Conservation (phyloP, 2,329 filamentous ascomycete species). For the Fonsecaea nubica region DNA sequence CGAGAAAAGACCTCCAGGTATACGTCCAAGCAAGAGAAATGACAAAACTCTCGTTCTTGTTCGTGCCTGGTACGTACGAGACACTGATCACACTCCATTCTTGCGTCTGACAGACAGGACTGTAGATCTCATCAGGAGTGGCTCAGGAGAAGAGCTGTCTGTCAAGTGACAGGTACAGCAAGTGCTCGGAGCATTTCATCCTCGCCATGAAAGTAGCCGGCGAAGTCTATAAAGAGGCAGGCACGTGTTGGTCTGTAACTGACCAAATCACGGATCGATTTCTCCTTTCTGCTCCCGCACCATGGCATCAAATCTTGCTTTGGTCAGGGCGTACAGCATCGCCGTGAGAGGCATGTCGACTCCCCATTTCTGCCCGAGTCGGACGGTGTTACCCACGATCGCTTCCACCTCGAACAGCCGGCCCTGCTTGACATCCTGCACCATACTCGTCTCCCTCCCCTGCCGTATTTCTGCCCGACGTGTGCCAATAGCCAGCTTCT, state of each 20-base stretch:
- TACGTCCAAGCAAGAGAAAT: background rate
- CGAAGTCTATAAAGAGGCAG: background rate
- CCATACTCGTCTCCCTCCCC: conserved; percentile 58
- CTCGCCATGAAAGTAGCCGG: background rate
- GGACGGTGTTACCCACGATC: conserved; percentile 62
- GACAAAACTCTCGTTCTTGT: conserved; percentile 46
- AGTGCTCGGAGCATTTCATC: background rate
- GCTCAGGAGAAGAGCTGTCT: conserved; percentile 13
- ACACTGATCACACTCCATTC: conserved; percentile 37
- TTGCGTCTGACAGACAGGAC: conserved; percentile 19
- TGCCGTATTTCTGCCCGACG: conserved; percentile 45
- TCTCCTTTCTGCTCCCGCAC: conserved; percentile 21
- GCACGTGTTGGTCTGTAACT: background rate
- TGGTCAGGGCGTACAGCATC: conserved; percentile 41
- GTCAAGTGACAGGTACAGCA: background rate
- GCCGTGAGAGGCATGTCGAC: conserved; percentile 47
- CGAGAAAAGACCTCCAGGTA: background rate
- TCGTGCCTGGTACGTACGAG: conserved; percentile 47
- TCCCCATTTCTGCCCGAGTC: conserved; percentile 56
- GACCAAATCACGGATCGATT: background rate
- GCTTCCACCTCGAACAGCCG: conserved; percentile 64
- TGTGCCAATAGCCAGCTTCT: conserved; percentile 51
- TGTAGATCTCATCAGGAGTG: conserved; percentile 19
- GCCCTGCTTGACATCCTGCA: conserved; percentile 55
- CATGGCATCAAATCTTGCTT: conserved; percentile 39